Percentiles rank a stretch among this genome's conserved stretches.
These are phyloP conservation scores for Quercus aquifolioides DNA, from an alignment of 306 rosid species.

Conservation along the genomic window DNA sequence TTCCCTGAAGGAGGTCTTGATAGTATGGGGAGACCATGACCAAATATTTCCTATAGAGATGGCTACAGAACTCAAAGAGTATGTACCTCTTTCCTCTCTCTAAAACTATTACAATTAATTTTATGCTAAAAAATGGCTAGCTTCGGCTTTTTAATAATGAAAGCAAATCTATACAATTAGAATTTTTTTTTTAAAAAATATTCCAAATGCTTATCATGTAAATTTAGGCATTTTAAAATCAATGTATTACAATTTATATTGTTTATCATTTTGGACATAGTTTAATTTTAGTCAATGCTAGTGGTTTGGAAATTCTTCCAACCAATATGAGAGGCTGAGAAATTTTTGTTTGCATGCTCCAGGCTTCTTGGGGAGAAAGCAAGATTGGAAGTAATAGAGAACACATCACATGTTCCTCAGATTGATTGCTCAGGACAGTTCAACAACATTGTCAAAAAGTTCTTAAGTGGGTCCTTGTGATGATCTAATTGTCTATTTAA, in stretches of 20 bases:
- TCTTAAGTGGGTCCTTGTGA: slow-evolving; percentile 37
- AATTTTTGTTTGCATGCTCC: slow-evolving; percentile 12
- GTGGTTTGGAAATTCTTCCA: neutral
- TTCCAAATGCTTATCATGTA: too few species aligned
- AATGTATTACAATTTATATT: neutral
- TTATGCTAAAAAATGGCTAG: neutral
- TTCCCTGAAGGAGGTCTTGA: slow-evolving; percentile 58
- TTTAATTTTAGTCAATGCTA: neutral
- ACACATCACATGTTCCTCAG: slow-evolving; percentile 77
- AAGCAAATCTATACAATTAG: too few species aligned
- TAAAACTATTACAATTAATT: neutral
- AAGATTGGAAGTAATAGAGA: slow-evolving; percentile 63
- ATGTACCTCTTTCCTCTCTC: slow-evolving; percentile 11
- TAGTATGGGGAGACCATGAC: slow-evolving; percentile 84
- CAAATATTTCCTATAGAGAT: slow-evolving; percentile 62
- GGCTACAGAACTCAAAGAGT: slow-evolving; percentile 70
- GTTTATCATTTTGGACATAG: neutral
- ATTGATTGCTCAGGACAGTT: slow-evolving; percentile 56
- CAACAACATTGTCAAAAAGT: slow-evolving; percentile 54
- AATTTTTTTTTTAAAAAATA: too few species aligned
- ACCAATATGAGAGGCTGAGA: neutral
- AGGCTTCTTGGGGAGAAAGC: slow-evolving; percentile 65
- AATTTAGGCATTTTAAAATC: neutral
- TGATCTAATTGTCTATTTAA: neutral
- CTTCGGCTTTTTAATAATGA: neutral